Evolutionary conservation across 352 stramenopile species (phyloP).

Genomic region (Phytophthora hybrid): DNA sequence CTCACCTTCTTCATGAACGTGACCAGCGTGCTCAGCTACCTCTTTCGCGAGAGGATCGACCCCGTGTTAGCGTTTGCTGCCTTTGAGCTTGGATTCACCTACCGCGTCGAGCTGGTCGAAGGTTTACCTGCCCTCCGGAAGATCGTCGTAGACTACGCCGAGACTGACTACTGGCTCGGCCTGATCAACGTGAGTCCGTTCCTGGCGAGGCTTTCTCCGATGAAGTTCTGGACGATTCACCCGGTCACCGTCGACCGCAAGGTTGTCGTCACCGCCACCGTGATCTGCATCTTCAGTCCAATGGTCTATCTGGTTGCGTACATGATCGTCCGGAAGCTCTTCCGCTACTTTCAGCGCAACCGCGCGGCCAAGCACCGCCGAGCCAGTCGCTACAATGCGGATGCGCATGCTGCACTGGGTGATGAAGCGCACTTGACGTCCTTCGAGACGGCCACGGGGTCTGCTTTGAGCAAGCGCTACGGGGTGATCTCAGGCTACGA

Average conservation of each 20-base stretch:
- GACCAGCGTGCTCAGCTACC: slow-evolving; percentile 32
- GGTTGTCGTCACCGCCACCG: slow-evolving; percentile 19
- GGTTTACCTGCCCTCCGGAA: slow-evolving; percentile 12
- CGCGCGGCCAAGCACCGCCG: neutral
- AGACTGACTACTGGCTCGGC: slow-evolving; percentile 22
- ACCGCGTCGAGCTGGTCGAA: slow-evolving; percentile 28
- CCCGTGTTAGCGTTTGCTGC: slow-evolving; percentile 33
- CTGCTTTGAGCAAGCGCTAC: slow-evolving; percentile 32
- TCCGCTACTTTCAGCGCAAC: slow-evolving; percentile 18
- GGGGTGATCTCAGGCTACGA: slow-evolving; percentile 50
- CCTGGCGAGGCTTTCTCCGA: slow-evolving; percentile 22
- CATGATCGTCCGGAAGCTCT: slow-evolving; percentile 35
- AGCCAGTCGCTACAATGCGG: neutral
- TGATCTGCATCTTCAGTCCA: slow-evolving; percentile 31
- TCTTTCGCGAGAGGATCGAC: slow-evolving; percentile 41
- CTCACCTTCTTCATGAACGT: slow-evolving; percentile 44
- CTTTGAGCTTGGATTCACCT: slow-evolving; percentile 33
- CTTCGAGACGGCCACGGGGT: slow-evolving; percentile 35
- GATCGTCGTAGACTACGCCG: slow-evolving; percentile 27
- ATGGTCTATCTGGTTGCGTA: slow-evolving; percentile 32
- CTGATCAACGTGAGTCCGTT: slow-evolving; percentile 23
- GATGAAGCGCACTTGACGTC: slow-evolving; percentile 18
- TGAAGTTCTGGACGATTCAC: slow-evolving; percentile 34
- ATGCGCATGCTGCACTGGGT: neutral
- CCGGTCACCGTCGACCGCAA: slow-evolving; percentile 18